phyloP scores from a whole-genome alignment of 768 basidiomycete genomes.

The Boletus vermiculosoides region DNA sequence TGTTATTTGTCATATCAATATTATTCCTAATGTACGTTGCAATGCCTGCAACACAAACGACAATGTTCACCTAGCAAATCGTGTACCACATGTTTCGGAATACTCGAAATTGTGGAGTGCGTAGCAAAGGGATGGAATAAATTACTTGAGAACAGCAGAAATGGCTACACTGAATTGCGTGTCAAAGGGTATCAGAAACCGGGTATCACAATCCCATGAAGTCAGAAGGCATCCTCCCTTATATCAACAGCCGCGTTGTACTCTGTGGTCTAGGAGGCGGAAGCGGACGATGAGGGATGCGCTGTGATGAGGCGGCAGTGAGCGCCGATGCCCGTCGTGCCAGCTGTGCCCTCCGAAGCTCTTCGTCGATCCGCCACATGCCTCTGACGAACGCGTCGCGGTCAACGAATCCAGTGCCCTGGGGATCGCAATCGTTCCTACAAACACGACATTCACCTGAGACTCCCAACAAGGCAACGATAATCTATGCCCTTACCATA shows the following conservation, averaged over 20 bases:
- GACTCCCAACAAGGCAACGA: not conserved
- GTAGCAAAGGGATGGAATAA: constrained; percentile 12
- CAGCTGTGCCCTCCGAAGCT: constrained; percentile 60
- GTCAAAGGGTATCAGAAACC: constrained; percentile 21
- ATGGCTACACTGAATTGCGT: not conserved
- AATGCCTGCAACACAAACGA: not conserved
- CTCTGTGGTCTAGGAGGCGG: constrained; percentile 19
- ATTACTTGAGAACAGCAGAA: constrained; percentile 4
- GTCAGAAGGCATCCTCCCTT: not conserved
- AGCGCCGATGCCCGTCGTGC: constrained; percentile 33
- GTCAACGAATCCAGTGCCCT: constrained; percentile 54
- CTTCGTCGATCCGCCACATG: constrained; percentile 88
- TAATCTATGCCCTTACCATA: constrained; percentile 53
- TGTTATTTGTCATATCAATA: not conserved
- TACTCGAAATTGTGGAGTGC: not conserved
- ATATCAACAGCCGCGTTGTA: constrained; percentile 15
- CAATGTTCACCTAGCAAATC: not conserved
- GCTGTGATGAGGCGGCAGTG: constrained; percentile 33
- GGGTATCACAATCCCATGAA: constrained; percentile 12
- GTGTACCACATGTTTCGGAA: constrained; percentile 1
- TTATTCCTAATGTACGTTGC: constrained; percentile 4
- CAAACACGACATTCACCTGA: constrained; percentile 1
- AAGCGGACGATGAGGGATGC: constrained; percentile 33
- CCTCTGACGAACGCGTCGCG: constrained; percentile 68
- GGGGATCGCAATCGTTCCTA: constrained; percentile 72